These are phyloP conservation scores for Allium sativum DNA, from an alignment of 106 monocot species.

Conservation along the genomic window DNA sequence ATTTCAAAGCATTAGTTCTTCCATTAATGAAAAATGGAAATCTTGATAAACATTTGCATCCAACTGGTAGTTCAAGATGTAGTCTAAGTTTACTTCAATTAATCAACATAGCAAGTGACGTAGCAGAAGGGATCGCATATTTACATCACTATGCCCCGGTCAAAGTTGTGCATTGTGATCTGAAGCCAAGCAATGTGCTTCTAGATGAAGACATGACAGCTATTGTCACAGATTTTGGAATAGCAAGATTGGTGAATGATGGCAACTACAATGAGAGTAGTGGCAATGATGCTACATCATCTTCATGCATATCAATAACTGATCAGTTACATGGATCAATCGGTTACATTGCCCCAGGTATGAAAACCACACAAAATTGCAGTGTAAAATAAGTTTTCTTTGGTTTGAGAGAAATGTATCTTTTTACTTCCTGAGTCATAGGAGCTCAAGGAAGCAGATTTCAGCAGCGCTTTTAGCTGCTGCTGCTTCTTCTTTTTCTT, in stretches of 20 bases:
- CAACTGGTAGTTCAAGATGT: conserved; percentile 1
- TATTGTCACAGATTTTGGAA: conserved; percentile 83
- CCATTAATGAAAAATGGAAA: conserved; percentile 84
- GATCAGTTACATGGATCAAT: conserved; percentile 61
- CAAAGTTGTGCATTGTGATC: conserved; percentile 76
- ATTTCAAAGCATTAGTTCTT: conserved; percentile 78
- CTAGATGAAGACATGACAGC: conserved; percentile 73
- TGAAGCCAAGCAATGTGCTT: conserved; percentile 96
- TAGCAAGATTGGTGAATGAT: conserved; percentile 43
- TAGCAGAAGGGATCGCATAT: conserved; percentile 85
- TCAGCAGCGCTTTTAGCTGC: too few relatives aligned
- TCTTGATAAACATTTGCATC: conserved; percentile 53
- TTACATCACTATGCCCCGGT: conserved; percentile 78
- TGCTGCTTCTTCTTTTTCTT: too few relatives aligned
- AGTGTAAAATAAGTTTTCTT: too few relatives aligned
- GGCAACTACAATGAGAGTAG: conserved; percentile 9
- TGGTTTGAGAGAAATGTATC: too few relatives aligned
- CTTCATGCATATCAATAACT: conserved; percentile 38
- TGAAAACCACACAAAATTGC: neutral
- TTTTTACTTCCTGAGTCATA: too few relatives aligned
- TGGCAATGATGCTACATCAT: conserved; percentile 3
- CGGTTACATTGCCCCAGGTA: conserved; percentile 94
- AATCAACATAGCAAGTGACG: conserved; percentile 45
- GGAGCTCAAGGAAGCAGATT: too few relatives aligned
- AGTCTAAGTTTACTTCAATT: conserved; percentile 30